Conservation (phyloP, 345 rosid species). For the Nephelium lappaceum region DNA sequence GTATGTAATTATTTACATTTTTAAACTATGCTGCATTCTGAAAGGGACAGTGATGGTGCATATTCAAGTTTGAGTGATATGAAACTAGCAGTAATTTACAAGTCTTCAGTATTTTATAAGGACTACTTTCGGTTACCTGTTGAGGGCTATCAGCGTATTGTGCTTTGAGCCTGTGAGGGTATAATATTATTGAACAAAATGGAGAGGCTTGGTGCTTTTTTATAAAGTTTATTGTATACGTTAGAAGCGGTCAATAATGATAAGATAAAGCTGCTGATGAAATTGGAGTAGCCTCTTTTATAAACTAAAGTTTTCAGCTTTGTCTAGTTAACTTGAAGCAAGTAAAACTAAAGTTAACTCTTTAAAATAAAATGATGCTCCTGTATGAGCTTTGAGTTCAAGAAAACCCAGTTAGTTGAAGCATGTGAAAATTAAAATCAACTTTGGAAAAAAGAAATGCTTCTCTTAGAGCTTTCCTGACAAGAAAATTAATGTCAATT, state of each 20-base stretch:
- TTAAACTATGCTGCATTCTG: background rate
- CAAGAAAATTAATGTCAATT: background rate
- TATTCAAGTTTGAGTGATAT: background rate
- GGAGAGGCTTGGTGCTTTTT: background rate
- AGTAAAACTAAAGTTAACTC: background rate
- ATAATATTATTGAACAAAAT: background rate
- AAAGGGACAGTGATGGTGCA: conserved; percentile 6
- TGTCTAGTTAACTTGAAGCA: background rate
- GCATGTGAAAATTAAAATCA: background rate
- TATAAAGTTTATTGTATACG: background rate
- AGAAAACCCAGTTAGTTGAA: too few relatives aligned
- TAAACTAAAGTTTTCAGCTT: background rate
- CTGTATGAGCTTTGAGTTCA: too few relatives aligned
- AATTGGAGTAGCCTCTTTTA: background rate
- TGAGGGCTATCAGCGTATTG: background rate
- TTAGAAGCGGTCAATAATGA: background rate
- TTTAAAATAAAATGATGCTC: too few relatives aligned
- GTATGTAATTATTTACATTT: background rate
- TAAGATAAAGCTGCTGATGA: background rate
- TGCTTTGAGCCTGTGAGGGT: background rate
- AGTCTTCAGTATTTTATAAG: background rate
- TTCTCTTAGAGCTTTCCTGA: background rate
- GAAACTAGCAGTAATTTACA: background rate
- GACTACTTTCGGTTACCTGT: background rate
- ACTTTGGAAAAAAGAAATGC: background rate